phyloP scores from a whole-genome alignment of 257 asterid species.

The Solanum pennellii region DNA sequence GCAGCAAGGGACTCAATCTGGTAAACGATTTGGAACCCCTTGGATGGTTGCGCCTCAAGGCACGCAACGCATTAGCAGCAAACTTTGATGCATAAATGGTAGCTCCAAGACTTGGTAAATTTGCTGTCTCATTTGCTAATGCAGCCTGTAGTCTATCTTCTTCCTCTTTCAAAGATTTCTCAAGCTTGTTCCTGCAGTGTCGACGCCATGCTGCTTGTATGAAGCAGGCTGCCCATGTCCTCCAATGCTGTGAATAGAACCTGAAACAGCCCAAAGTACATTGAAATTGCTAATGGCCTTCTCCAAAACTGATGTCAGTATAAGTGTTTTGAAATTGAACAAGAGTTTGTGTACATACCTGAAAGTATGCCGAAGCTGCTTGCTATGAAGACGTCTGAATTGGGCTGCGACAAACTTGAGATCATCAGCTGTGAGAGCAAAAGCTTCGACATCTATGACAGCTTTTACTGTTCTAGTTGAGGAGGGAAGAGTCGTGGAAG shows the following conservation, averaged over 20 bases:
- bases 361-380: conserved; percentile 19
- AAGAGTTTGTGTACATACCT: conserved; percentile 3
- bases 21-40: conserved; percentile 17
- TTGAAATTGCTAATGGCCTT: neutral
- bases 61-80: conserved; percentile 36
- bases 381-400: conserved; percentile 23
- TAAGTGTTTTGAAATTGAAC: neutral
- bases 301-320: conserved; percentile 30
- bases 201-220: conserved; percentile 68
- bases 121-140: conserved; percentile 13
- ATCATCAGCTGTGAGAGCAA: conserved; percentile 17
- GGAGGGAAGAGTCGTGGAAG: conserved; percentile 11
- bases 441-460: conserved; percentile 16
- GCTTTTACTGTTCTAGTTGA: conserved; percentile 23
- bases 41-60: neutral
- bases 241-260: conserved; percentile 60
- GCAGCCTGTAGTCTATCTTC: conserved; percentile 29
- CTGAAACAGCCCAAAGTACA: conserved; percentile 7
- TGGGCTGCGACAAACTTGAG: conserved; percentile 20
- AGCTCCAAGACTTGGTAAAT: conserved; percentile 26
- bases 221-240: conserved; percentile 63
- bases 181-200: conserved; percentile 36
- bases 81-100: conserved; percentile 45
- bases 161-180: conserved; percentile 28
- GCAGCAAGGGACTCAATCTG: conserved; percentile 26